A percentile compares a stretch with the other conserved stretches of the same genome.
phyloP scores from a whole-genome alignment of 345 rosid genomes.

The Toxicodendron radicans region DNA sequence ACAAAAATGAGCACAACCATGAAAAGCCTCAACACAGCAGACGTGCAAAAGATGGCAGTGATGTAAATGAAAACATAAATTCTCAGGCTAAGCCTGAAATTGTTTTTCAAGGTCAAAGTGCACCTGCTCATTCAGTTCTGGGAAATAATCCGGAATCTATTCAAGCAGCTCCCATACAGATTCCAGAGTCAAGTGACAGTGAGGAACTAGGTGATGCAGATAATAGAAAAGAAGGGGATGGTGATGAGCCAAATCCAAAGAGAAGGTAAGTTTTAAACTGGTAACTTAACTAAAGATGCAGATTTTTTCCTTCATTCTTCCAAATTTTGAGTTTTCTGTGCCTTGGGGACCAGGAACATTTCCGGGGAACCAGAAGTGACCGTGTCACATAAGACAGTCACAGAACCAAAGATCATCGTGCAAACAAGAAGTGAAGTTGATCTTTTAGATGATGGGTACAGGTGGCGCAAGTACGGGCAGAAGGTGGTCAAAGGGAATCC shows the following conservation, averaged over 20 bases:
- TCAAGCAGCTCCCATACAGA: constrained; percentile 33
- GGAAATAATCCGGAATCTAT: constrained; percentile 43
- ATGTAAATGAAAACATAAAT: constrained; percentile 33
- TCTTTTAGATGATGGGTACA: constrained; percentile 94
- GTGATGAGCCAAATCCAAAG: constrained; percentile 66
- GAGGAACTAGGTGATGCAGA: constrained; percentile 51
- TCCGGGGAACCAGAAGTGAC: constrained; percentile 43
- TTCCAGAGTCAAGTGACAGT: constrained; percentile 42
- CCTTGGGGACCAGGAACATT: constrained; percentile 45
- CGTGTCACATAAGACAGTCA: constrained; percentile 66
- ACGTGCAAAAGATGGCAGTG: constrained; percentile 56
- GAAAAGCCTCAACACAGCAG: constrained; percentile 65
- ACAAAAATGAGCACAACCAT: constrained; percentile 93
- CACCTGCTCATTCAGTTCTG: constrained; percentile 27
- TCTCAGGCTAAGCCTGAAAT: constrained; percentile 44
- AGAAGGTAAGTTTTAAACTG: constrained; percentile 50
- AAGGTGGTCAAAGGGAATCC: constrained; percentile 98
- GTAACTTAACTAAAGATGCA: background rate
- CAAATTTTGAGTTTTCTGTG: constrained; percentile 6
- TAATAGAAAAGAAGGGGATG: constrained; percentile 41
- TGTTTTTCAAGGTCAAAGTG: constrained; percentile 28
- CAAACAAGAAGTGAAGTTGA: constrained; percentile 99
- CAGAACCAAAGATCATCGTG: constrained; percentile 83
- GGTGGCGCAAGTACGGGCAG: constrained; percentile 99
- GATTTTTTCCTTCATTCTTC: constrained; percentile 1